Conservation (phyloP, 106 monocot genomes). For the Dioscorea zingiberensis region DNA sequence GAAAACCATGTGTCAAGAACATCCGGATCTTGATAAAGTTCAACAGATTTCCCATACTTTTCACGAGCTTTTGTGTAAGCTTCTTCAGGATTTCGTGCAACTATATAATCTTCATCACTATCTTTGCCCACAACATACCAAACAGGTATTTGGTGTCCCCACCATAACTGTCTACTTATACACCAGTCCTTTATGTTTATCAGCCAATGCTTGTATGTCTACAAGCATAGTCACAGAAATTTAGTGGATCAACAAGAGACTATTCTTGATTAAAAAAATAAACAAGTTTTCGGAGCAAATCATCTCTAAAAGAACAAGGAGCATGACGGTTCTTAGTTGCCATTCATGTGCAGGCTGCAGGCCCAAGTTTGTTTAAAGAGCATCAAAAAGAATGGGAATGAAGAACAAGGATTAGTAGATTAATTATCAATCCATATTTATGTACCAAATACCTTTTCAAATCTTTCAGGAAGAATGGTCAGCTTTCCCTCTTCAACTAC, state of each 20-base stretch:
- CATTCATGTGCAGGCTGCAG: too few relatives aligned
- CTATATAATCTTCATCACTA: constrained; percentile 88
- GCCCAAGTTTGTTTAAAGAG: too few relatives aligned
- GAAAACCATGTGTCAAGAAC: constrained; percentile 99
- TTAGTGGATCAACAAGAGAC: not conserved
- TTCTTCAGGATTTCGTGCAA: constrained; percentile 75
- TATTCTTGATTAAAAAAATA: not conserved
- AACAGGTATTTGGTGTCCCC: constrained; percentile 98
- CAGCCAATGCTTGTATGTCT: constrained; percentile 96
- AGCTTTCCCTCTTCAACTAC: constrained; percentile 73
- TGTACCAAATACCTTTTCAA: constrained; percentile 66
- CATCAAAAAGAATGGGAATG: too few relatives aligned
- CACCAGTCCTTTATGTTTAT: constrained; percentile 99
- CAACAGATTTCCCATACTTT: constrained; percentile 86
- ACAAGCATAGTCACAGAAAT: constrained; percentile 7
- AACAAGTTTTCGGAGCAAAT: not conserved
- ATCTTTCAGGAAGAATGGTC: constrained; percentile 88
- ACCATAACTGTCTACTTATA: constrained; percentile 98
- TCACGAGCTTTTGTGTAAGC: constrained; percentile 68
- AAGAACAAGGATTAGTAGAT: too few relatives aligned
- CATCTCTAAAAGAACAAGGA: not conserved
- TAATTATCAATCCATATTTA: too few relatives aligned
- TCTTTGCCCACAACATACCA: constrained; percentile 90
- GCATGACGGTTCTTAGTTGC: too few relatives aligned
- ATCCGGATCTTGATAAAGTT: constrained; percentile 99